Evolutionary conservation across 192 early-diverging fungal species (phyloP).

Genomic region (Gaertneriomyces semiglobifer): DNA sequence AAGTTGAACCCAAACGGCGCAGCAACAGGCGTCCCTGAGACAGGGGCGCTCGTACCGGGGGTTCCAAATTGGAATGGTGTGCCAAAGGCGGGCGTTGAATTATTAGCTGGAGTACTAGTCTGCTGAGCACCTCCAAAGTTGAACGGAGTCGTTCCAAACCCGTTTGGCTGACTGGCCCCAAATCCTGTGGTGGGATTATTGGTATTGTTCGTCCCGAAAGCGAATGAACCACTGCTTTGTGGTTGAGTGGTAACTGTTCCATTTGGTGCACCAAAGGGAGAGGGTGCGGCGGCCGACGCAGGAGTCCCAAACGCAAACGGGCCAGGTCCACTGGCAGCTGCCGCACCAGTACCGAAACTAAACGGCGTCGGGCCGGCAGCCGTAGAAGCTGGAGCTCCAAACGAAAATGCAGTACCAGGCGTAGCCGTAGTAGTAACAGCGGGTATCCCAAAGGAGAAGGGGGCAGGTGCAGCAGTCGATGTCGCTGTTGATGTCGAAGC

Average conservation of each 20-base stretch:
- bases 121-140: too few species aligned
- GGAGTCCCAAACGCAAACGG: background rate
- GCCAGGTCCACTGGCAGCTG: background rate
- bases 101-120: too few species aligned
- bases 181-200: background rate
- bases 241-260: background rate
- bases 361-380: conserved; percentile 6
- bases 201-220: background rate
- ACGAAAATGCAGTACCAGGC: conserved; percentile 2
- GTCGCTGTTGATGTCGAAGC: background rate
- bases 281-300: background rate
- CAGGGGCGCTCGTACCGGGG: too few species aligned
- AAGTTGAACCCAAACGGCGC: too few species aligned
- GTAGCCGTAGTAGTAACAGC: background rate
- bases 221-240: background rate
- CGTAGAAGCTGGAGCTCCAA: background rate
- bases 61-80: too few species aligned
- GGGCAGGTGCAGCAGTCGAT: background rate
- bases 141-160: too few species aligned
- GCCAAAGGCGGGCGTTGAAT: too few species aligned
- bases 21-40: too few species aligned
- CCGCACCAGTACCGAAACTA: conserved; percentile 1
- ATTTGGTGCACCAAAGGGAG: background rate
- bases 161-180: background rate
- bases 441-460: background rate